Evolutionary conservation across 345 rosid genomes (phyloP), one percentile per base, ranked within the genome.

Genomic region (Cochlearia excelsa): DNA sequence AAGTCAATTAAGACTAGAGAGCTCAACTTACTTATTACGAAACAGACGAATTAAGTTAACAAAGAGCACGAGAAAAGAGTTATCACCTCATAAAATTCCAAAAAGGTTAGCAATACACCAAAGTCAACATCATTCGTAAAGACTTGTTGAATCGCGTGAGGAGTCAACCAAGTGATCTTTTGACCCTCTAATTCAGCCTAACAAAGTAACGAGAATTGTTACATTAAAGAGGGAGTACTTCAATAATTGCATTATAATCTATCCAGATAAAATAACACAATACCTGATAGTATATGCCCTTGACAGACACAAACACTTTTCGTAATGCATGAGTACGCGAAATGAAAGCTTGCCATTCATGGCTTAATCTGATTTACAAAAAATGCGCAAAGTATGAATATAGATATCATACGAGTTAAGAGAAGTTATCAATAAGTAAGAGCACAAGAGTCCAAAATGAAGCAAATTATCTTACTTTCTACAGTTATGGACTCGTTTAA

Each of bases 241-340:
- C 23, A 9, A 6, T 5, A 34, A 31, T 30, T 29, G 40, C 16
- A 30, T 29, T 29, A 59, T 23, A 33, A 48, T 26, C n/a, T 60
- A n/a, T 57, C 11, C 57, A 44, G 53, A 44, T n/a, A 46, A 53
- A 33, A 44, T 6, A 45, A 26, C 41, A 37, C 23, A 29, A 41
- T 71, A 87, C 99, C 97, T 93, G 97, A 68, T 89, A 89, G 72
- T 93, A 89, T 68, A 89, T 85, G 66, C 99, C 99, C 80, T 93
- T 89, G 26, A 93, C 96, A 57, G 99, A 85, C 38, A 93, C 73
- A 64, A 93, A 93, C 64, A 81, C 87, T 63, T 93, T 89, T 3
- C 97, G 70, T 70, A 93, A 70, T 46, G 91, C 84, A 78, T 93
- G 95, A 34, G 71, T 76, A 28, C 84, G 95, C 7, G 83, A 80